Base-by-base conservation (phyloP, 306 rosid species). In the Psophocarpus tetragonolobus region DNA sequence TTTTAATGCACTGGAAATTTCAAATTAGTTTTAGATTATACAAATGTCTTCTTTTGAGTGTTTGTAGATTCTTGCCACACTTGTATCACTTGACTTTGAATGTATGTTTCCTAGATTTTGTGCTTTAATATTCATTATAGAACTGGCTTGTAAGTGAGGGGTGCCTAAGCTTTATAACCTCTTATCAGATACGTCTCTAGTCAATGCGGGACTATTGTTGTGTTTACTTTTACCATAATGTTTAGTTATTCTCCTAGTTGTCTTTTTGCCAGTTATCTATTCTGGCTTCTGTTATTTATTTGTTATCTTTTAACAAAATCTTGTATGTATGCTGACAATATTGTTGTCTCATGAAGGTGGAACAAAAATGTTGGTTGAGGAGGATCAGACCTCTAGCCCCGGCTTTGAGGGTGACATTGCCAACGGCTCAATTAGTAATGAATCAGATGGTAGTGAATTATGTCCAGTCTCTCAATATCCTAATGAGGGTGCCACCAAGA, bases 321-420 rank as follows among this genome's bases (percentile, higher is more conserved):
- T 24, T 60, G 61, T n/a, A n/a, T n/a, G 18, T 32, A 14, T 68
- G 51, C 68, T 81, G 65, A 68, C 6, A 39, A 68, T 79, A 77
- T 67, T 78, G 83, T 90, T 81, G 73, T 36, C 44, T 23, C 32
- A 15, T 50, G 77, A 74, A 65, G 85, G 73, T 33, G 57, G 68
- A 30, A 15, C 33, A 13, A 80, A 83, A 68, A 78, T 24, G 35
- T 27, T 75, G 78, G 61, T 85, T 4, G 87, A 81, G 57, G 83
- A 36, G 77, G 74, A 76, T 87, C 80, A 62, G 63, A 64, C 74
- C 67, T 54, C 84, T 24, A 30, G 79, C 74, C 71, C 38, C 18
- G 74, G 77, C 8, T 47, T 14, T 33, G 79, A 82, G 54, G 73
- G 42, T 71, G 83, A 83, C 51, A 66, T 83, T 57, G 78, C 74